Conservation (phyloP, 2,329 filamentous ascomycete genomes). For the Trichoderma oligosporum region DNA sequence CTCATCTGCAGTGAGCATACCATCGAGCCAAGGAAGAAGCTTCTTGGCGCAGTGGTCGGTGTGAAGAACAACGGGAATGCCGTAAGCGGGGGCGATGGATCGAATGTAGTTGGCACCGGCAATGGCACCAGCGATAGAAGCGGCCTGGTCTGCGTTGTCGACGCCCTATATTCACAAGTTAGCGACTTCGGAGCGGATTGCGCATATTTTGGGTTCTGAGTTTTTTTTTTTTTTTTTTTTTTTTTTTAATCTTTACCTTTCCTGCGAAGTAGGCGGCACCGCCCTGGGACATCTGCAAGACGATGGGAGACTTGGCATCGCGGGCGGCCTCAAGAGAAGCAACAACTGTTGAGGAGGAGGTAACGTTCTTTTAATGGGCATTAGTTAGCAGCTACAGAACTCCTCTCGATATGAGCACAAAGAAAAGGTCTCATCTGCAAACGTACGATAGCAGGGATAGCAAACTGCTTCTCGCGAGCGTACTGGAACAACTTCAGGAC, state of each 20-base stretch:
- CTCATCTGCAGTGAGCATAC: slow-evolving; percentile 93
- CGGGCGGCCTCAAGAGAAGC: slow-evolving; percentile 90
- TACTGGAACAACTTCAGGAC: slow-evolving; percentile 75
- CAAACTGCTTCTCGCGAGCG: slow-evolving; percentile 80
- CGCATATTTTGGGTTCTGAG: neutral
- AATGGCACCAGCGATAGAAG: slow-evolving; percentile 81
- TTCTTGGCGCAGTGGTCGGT: slow-evolving; percentile 99
- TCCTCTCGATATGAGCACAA: neutral
- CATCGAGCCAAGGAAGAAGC: slow-evolving; percentile 95
- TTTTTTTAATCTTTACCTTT: slow-evolving; percentile 57
- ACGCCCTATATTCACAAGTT: slow-evolving; percentile 55
- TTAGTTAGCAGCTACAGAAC: slow-evolving; percentile 10
- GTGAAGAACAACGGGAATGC: slow-evolving; percentile 87
- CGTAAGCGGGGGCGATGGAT: slow-evolving; percentile 79
- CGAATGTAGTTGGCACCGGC: slow-evolving; percentile 94
- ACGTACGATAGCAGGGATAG: slow-evolving; percentile 71
- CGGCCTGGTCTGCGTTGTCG: slow-evolving; percentile 74
- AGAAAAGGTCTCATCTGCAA: neutral
- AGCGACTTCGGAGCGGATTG: neutral
- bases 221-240: too few species aligned
- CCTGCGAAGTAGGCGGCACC: slow-evolving; percentile 90
- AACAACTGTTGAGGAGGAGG: slow-evolving; percentile 75
- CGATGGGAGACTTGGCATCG: slow-evolving; percentile 84
- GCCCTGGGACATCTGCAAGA: slow-evolving; percentile 91
- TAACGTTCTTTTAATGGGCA: slow-evolving; percentile 63